These are phyloP conservation scores for Coemansia biformis DNA, from an alignment of 192 early-diverging fungal species.

Conservation along the genomic window DNA sequence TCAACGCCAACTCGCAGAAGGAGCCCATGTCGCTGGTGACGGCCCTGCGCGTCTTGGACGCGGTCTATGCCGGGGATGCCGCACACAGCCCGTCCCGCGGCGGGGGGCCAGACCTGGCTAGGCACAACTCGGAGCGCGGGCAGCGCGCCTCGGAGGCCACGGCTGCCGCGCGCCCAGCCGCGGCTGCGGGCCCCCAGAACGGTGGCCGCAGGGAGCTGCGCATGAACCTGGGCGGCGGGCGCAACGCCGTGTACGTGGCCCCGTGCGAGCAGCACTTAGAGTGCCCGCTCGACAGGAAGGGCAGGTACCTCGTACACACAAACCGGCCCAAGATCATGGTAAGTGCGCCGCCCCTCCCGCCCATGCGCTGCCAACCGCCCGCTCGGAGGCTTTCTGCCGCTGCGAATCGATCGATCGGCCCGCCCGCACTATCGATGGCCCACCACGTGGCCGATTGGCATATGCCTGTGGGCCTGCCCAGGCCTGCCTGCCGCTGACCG, in stretches of 20 bases:
- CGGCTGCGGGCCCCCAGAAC: no score
- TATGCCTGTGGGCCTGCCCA: no score
- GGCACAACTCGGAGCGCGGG: no score
- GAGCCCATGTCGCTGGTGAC: slow-evolving; percentile 44
- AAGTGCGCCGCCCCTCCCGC: slow-evolving; percentile 10
- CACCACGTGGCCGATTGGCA: no score
- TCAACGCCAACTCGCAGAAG: slow-evolving; percentile 29
- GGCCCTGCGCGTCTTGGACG: slow-evolving; percentile 36
- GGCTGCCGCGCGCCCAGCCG: no score
- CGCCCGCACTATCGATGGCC: no score
- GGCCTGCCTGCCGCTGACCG: slow-evolving; percentile 3
- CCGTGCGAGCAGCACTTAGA: slow-evolving; percentile 44
- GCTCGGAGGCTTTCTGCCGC: no score
- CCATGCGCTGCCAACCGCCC: not conserved
- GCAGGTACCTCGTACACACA: slow-evolving; percentile 47
- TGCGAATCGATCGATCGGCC: no score
- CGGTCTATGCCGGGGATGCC: slow-evolving; percentile 17
- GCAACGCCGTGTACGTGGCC: slow-evolving; percentile 48
- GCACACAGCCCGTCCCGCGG: no score
- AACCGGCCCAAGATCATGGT: slow-evolving; percentile 49
- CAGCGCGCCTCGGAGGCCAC: no score
- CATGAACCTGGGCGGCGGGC: slow-evolving; percentile 45
- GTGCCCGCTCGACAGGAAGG: slow-evolving; percentile 47
- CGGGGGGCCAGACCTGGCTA: no score
- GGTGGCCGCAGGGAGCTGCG: no score